Conservation (phyloP, 176 grass and related monocot species). For the Pontederia crassipes region DNA sequence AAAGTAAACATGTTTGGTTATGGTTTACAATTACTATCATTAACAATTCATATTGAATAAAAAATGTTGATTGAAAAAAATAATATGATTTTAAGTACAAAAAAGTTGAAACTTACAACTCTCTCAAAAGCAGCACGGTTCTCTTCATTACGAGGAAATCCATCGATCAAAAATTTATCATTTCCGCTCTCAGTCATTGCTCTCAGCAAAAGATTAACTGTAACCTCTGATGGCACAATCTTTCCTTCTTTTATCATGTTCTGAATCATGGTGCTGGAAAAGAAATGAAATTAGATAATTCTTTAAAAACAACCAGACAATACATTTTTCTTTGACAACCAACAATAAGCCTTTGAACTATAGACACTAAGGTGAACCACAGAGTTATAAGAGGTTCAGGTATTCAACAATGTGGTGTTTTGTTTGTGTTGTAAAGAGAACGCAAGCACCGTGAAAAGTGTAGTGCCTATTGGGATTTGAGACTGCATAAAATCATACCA, state of each 20-base stretch:
- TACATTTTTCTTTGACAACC: too few relatives aligned
- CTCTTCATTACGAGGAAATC: conserved; percentile 15
- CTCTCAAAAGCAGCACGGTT: conserved; percentile 15
- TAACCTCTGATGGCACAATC: conserved; percentile 7
- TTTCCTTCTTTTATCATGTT: conserved; percentile 18
- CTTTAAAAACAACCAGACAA: too few relatives aligned
- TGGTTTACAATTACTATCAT: not conserved
- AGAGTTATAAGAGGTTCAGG: too few relatives aligned
- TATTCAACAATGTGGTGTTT: too few relatives aligned
- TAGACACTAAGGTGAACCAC: too few relatives aligned
- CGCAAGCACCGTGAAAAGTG: too few relatives aligned
- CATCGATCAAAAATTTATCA: conserved; percentile 16
- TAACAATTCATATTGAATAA: not conserved
- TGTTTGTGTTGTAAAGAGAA: too few relatives aligned
- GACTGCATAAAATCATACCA: too few relatives aligned
- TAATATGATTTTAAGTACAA: not conserved
- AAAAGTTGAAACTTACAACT: not conserved
- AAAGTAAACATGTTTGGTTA: too few relatives aligned
- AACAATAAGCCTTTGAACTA: too few relatives aligned
- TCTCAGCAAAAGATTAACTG: conserved; percentile 7
- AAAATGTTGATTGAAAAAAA: conserved; percentile 1
- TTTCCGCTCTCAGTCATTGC: conserved; percentile 4
- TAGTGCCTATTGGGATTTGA: too few relatives aligned
- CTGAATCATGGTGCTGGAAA: conserved; percentile 15
- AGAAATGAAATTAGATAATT: not conserved